Conservation (phyloP, 2,329 filamentous ascomycete species). For the Curvularia hawaiiensis region DNA sequence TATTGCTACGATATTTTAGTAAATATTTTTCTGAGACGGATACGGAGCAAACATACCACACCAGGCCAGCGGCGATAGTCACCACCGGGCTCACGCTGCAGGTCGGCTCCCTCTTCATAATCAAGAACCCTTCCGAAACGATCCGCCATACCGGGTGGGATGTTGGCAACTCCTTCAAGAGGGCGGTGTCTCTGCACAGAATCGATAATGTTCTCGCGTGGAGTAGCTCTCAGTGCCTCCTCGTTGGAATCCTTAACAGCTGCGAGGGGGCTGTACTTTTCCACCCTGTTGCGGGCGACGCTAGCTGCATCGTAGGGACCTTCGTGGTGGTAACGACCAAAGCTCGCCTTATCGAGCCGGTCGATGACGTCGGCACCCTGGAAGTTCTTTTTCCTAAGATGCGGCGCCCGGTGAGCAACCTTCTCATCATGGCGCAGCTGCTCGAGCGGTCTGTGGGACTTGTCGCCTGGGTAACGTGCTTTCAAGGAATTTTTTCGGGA, state of each 20-base stretch:
- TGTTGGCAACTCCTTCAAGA: constrained; percentile 75
- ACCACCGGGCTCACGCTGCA: constrained; percentile 83
- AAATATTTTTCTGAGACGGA: background rate
- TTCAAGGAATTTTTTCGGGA: constrained; percentile 58
- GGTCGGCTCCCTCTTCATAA: constrained; percentile 85
- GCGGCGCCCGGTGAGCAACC: constrained; percentile 68
- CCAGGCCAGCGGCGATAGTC: constrained; percentile 78
- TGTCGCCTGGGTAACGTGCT: constrained; percentile 67
- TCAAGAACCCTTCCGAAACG: constrained; percentile 71
- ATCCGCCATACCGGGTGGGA: constrained; percentile 76
- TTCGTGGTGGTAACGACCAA: constrained; percentile 80
- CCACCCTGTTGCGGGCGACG: constrained; percentile 71
- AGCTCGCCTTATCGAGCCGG: constrained; percentile 69
- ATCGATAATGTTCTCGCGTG: constrained; percentile 76
- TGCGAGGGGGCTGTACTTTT: constrained; percentile 70
- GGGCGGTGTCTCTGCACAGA: constrained; percentile 75
- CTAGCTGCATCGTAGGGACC: constrained; percentile 88
- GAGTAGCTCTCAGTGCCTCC: constrained; percentile 81
- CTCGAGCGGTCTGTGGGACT: constrained; percentile 69
- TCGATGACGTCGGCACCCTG: constrained; percentile 81
- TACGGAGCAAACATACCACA: constrained; percentile 61
- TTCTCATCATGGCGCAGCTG: constrained; percentile 67
- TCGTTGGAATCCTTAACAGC: constrained; percentile 75
- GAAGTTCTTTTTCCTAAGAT: constrained; percentile 68
- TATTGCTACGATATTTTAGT: constrained; percentile 57